Evolutionary conservation across 2,329 filamentous ascomycete species (phyloP), one percentile per base, ranked within the genome.

Genomic region (Clonostachys chloroleuca): DNA sequence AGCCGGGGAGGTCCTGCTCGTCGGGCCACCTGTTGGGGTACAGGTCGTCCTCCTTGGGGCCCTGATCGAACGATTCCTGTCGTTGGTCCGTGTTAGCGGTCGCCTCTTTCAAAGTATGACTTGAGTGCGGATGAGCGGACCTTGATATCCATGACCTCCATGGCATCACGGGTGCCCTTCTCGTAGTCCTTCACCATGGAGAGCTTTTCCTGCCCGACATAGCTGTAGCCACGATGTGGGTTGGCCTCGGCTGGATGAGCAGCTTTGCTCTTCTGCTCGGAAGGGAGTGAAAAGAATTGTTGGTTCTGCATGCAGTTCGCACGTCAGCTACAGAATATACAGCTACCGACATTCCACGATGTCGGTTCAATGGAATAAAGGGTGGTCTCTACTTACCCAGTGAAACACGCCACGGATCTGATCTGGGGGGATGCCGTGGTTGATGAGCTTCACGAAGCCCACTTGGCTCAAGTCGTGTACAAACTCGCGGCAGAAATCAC

Each of bases 111-210:
- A 42, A 17, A 16, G 13, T 8, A 4, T 24, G 16, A 14, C 13
- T 42, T 13, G 16, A 14, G n/a, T 2, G 17, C 6, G 8, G 13
- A 24, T 16, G 14, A 34, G 20, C 20, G 13, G 13, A 56, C 54
- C 53, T 60, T 60, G 40, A 60, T 55, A 16, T 61, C 36, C 70
- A 81, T 57, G 77, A 86, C 56, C 61, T 84, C 55, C 77, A 70
- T 44, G 64, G 79, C 49, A 75, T 84, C 62, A 80, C 20, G 77
- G 14, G 43, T 51, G 34, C 56, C 58, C 24, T 61, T 59, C 33
- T 61, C 53, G 43, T 61, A 63, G 12, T 59, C 64, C 1, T 62
- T 59, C 16, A 64, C 58, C 39, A 61, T 65, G 18, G 60, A 59
- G 14, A 52, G 49, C 18, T 59, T 60, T 45, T 64, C 60, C 36